Percentiles rank a stretch among this genome's conserved stretches.
Evolutionary conservation across 163 green algal genomes (phyloP).

Genomic region (Prototheca wickerhamii): DNA sequence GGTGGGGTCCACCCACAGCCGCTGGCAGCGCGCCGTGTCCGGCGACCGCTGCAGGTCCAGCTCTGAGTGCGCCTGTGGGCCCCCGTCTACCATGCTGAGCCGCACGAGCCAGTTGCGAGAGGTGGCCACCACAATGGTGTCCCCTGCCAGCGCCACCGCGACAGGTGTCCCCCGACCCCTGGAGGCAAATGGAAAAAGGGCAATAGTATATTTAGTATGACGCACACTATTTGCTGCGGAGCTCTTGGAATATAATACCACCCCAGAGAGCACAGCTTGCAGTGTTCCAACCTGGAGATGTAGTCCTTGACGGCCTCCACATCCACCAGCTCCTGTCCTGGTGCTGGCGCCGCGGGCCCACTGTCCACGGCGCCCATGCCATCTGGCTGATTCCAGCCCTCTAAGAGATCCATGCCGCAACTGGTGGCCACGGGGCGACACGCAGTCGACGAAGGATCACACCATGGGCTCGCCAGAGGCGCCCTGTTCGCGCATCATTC

Average conservation of each 20-base stretch:
- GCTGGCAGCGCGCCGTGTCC: conserved; percentile 33
- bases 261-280: too few relatives aligned
- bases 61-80: conserved; percentile 38
- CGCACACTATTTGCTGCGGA: too few relatives aligned
- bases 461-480: too few relatives aligned
- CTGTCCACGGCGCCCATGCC: too few relatives aligned
- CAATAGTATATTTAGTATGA: too few relatives aligned
- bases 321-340: not conserved
- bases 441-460: too few relatives aligned
- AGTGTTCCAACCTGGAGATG: too few relatives aligned
- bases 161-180: conserved; percentile 61
- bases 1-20: conserved; percentile 50
- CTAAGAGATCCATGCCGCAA: not conserved
- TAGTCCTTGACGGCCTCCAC: too few relatives aligned
- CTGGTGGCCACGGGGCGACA: too few relatives aligned
- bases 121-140: conserved; percentile 63
- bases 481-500: too few relatives aligned
- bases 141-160: conserved; percentile 46
- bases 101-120: conserved; percentile 60
- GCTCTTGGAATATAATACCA: too few relatives aligned
- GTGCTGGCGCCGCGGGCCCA: too few relatives aligned
- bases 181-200: conserved; percentile 4
- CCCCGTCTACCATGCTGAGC: conserved; percentile 41
- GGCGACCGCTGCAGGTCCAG: conserved; percentile 39
- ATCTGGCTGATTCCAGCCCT: conserved; percentile 3